Percentiles rank a stretch among this genome's conserved stretches.
Conservation (phyloP, 768 basidiomycete genomes). For the Boletus rex-veris region DNA sequence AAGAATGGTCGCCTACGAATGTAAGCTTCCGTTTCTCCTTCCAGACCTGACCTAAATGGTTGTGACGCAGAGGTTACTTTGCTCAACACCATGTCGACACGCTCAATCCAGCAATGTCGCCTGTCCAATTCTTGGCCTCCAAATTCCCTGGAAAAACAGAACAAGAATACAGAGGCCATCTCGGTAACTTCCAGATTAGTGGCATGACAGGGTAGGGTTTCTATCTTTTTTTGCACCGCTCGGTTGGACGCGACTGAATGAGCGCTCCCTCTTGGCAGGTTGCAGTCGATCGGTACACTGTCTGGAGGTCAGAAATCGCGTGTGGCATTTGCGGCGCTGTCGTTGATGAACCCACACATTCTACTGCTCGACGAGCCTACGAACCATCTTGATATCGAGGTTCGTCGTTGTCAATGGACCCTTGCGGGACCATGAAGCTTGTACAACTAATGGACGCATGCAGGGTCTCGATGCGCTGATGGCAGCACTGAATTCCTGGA, state of each 20-base stretch:
- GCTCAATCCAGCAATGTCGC: constrained; percentile 77
- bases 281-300: constrained; percentile 88
- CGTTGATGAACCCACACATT: constrained; percentile 86
- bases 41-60: not conserved
- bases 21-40: constrained; percentile 41
- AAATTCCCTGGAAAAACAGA: constrained; percentile 93
- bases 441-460: not conserved
- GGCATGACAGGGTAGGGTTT: constrained; percentile 82
- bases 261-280: constrained; percentile 32
- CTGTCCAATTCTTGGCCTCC: constrained; percentile 89
- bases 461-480: constrained; percentile 95
- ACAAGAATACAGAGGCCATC: constrained; percentile 92
- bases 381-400: constrained; percentile 95
- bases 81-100: constrained; percentile 97
- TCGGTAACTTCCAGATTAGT: constrained; percentile 97
- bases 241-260: not conserved
- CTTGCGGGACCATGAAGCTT: not conserved
- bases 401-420: constrained; percentile 22
- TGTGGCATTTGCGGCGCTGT: constrained; percentile 87
- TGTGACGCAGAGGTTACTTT: constrained; percentile 68
- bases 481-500: constrained; percentile 74
- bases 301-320: constrained; percentile 96
- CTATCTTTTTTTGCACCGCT: not conserved
- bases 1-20: constrained; percentile 90
- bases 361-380: constrained; percentile 95